Conservation (phyloP, 306 rosid genomes). For the Dicorynia guianensis region DNA sequence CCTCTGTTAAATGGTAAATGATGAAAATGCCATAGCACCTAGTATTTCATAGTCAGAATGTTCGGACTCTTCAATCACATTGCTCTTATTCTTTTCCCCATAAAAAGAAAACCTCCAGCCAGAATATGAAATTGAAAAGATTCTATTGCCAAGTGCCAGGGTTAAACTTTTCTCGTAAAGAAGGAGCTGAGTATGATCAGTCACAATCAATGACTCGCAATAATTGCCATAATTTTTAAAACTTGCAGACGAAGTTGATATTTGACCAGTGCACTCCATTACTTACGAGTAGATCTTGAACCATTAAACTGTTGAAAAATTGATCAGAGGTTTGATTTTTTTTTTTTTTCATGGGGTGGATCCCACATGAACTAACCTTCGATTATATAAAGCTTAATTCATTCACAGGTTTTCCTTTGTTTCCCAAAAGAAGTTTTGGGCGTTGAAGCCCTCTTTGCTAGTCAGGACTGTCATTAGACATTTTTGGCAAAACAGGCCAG, state of each 20-base stretch:
- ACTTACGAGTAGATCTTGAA: not conserved
- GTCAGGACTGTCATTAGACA: not conserved
- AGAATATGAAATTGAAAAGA: not conserved
- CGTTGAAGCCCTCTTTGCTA: not conserved
- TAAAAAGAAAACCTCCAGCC: not conserved
- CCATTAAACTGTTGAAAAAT: too few species aligned
- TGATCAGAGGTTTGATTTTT: too few species aligned
- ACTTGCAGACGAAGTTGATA: not conserved
- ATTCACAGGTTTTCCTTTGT: too few species aligned
- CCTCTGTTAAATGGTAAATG: too few species aligned
- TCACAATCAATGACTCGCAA: conserved; percentile 22
- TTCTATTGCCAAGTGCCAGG: not conserved
- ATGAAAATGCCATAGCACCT: too few species aligned
- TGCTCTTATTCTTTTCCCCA: too few species aligned
- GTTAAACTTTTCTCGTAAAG: not conserved
- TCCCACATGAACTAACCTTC: too few species aligned
- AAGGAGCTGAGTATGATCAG: conserved; percentile 6
- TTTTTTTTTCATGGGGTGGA: too few species aligned
- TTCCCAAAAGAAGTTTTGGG: too few species aligned
- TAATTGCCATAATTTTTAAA: not conserved
- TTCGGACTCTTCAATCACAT: too few species aligned
- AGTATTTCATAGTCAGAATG: too few species aligned
- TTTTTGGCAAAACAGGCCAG: not conserved
- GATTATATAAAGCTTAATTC: not conserved
- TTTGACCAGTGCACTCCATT: conserved; percentile 1